These are phyloP conservation scores for Dentipellis sp. DNA, from an alignment of 768 basidiomycete genomes.

Conservation along the genomic window DNA sequence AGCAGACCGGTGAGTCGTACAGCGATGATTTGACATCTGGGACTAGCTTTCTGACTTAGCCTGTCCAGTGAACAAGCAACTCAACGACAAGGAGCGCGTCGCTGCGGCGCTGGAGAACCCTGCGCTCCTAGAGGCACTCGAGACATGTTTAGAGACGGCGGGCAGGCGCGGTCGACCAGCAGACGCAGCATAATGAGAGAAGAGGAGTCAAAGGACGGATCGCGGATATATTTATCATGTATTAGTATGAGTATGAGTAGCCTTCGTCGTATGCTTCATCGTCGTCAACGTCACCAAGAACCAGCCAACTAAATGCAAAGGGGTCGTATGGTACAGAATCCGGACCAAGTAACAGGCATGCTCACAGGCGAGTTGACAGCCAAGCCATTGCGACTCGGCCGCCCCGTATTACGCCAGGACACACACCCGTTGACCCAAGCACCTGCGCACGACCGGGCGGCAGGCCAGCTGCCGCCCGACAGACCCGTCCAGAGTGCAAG, in stretches of 20 bases:
- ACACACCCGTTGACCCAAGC: too few species aligned
- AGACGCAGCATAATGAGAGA: background rate
- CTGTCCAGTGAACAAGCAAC: conserved; percentile 84
- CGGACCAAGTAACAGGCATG: too few species aligned
- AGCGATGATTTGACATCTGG: background rate
- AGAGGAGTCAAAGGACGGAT: background rate
- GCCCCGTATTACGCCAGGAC: too few species aligned
- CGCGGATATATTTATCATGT: background rate
- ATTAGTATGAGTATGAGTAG: background rate
- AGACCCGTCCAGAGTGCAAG: too few species aligned
- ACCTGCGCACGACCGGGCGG: too few species aligned
- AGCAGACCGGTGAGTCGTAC: conserved; percentile 59
- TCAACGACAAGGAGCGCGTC: conserved; percentile 98
- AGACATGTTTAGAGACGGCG: conserved; percentile 49
- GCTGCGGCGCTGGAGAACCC: conserved; percentile 95
- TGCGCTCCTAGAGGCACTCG: conserved; percentile 77
- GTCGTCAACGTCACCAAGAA: background rate
- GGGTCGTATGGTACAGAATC: too few species aligned
- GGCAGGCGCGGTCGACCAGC: background rate
- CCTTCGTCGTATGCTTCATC: background rate
- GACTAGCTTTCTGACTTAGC: background rate
- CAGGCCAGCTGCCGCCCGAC: too few species aligned
- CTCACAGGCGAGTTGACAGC: too few species aligned
- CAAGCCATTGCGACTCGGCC: too few species aligned
- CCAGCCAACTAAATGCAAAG: too few species aligned